These are phyloP conservation scores for Beauveria brongniartii DNA, from an alignment of 2,329 filamentous ascomycete species.

Conservation along the genomic window DNA sequence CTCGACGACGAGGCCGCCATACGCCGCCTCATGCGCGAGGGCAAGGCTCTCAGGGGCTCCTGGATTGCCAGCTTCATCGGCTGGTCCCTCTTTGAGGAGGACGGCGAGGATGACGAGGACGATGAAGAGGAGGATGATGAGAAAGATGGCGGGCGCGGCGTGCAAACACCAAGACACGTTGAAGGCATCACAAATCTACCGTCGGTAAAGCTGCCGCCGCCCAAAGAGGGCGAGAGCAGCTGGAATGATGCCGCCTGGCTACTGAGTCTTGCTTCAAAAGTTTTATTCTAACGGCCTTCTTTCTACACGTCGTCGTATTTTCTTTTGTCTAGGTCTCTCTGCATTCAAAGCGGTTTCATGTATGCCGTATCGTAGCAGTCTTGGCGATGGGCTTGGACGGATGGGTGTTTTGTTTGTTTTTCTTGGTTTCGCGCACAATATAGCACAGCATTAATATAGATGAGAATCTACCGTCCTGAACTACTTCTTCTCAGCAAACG, in stretches of 20 bases:
- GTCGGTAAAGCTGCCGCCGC: conserved; percentile 39
- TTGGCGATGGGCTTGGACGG: background rate
- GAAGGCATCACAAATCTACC: conserved; percentile 33
- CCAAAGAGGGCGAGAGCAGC: conserved; percentile 46
- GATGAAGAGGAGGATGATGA: conserved; percentile 28
- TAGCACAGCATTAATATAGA: background rate
- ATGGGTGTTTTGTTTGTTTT: background rate
- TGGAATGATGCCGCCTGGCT: conserved; percentile 65
- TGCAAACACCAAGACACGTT: conserved; percentile 28
- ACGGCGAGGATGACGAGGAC: conserved; percentile 44
- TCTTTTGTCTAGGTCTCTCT: background rate
- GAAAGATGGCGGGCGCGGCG: conserved; percentile 21
- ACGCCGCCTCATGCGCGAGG: conserved; percentile 46
- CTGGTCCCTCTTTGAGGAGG: conserved; percentile 55
- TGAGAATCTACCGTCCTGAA: no score
- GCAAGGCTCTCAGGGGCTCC: conserved; percentile 42
- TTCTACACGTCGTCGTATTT: background rate
- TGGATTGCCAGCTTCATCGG: conserved; percentile 53
- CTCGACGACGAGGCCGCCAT: conserved; percentile 52
- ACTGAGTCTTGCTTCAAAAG: conserved; percentile 54
- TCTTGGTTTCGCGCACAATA: background rate
- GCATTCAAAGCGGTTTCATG: background rate
- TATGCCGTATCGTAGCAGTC: background rate
- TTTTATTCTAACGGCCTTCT: conserved; percentile 38
- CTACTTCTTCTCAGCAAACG: no score